Evolutionary conservation across 2,329 filamentous ascomycete species (phyloP).

Genomic region (Chalara sp.): DNA sequence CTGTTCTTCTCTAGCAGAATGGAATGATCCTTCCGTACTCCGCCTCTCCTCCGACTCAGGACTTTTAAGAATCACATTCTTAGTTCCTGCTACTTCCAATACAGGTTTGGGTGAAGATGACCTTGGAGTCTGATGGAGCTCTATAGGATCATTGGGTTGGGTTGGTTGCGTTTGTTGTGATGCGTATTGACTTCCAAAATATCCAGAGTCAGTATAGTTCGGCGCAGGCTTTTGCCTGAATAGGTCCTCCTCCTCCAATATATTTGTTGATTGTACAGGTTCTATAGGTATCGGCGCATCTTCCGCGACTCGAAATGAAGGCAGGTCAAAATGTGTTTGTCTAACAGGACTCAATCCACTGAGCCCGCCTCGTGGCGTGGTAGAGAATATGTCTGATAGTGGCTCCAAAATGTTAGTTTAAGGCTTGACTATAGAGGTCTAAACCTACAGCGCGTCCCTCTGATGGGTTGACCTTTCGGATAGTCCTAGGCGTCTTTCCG

Average conservation of each 20-base stretch:
- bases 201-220: slow-evolving; percentile 53
- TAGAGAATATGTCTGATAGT: slow-evolving; percentile 51
- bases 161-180: slow-evolving; percentile 12
- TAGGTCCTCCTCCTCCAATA: slow-evolving; percentile 6
- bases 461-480: slow-evolving; percentile 49
- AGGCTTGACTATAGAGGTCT: not conserved
- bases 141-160: slow-evolving; percentile 10
- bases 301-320: slow-evolving; percentile 53
- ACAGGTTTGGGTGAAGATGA: slow-evolving; percentile 2
- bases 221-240: slow-evolving; percentile 25
- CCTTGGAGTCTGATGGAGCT: not conserved
- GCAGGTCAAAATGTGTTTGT: slow-evolving; percentile 29
- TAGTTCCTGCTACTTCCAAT: too few species aligned
- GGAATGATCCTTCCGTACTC: slow-evolving; percentile 29
- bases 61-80: not conserved
- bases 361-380: slow-evolving; percentile 45
- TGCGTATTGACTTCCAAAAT: slow-evolving; percentile 56
- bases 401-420: slow-evolving; percentile 37
- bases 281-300: slow-evolving; percentile 32
- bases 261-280: slow-evolving; percentile 2
- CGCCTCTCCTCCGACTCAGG: slow-evolving; percentile 18
- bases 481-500: slow-evolving; percentile 72
- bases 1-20: slow-evolving; percentile 40
- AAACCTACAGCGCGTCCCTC: slow-evolving; percentile 58
- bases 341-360: slow-evolving; percentile 31